These are phyloP conservation scores for Tagetes patula DNA, from an alignment of 129 eudicot species.

Conservation along the genomic window DNA sequence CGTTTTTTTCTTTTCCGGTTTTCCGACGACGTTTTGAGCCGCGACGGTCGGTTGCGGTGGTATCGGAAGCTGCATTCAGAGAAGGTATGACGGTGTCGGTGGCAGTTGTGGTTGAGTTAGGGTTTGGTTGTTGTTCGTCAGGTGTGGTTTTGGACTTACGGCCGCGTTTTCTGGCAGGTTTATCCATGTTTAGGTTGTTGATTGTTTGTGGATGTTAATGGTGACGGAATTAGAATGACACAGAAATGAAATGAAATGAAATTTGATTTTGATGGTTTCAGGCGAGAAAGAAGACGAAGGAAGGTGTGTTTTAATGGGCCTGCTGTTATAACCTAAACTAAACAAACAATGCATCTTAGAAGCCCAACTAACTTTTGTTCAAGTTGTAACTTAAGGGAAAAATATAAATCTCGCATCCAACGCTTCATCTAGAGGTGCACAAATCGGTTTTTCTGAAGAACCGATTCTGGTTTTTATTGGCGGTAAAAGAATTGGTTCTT, in stretches of 20 bases:
- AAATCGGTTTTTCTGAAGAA: no score
- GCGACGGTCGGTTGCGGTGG: constrained; percentile 34
- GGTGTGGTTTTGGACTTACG: constrained; percentile 35
- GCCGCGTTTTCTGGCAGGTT: constrained; percentile 35
- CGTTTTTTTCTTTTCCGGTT: constrained; percentile 19
- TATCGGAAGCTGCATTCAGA: not conserved
- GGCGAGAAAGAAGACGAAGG: not conserved
- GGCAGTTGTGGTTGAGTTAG: constrained; percentile 27
- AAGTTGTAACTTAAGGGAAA: no score
- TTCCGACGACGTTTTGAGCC: constrained; percentile 40
- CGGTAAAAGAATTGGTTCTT: no score
- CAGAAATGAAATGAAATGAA: not conserved
- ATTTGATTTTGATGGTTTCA: constrained; percentile 19
- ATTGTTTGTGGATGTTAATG: not conserved
- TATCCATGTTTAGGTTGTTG: constrained; percentile 35
- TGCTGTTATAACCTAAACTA: not conserved
- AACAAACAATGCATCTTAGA: no score
- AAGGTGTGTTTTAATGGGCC: constrained; percentile 18
- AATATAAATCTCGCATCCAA: no score
- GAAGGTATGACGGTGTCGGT: constrained; percentile 28
- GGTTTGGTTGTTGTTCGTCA: constrained; percentile 30
- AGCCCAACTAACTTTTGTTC: not conserved
- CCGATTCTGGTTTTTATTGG: no score
- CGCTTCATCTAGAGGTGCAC: no score
- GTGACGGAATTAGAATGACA: not conserved